These are phyloP conservation scores for Colletotrichum truncatum DNA, from an alignment of 2,329 filamentous ascomycete species.

Conservation along the genomic window DNA sequence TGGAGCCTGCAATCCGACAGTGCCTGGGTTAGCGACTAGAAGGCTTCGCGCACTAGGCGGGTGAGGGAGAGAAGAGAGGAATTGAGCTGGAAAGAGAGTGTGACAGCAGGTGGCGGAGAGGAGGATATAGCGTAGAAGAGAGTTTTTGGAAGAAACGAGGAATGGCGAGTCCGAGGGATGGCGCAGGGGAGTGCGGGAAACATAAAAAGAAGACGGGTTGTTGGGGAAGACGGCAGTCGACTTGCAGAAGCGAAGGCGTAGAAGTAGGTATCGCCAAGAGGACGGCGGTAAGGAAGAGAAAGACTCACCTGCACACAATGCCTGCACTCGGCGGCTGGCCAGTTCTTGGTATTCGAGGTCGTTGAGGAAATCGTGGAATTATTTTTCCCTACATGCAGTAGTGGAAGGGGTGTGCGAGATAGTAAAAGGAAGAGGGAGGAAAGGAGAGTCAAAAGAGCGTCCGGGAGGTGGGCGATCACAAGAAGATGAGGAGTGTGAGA, in stretches of 20 bases:
- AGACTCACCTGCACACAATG: slow-evolving; percentile 31
- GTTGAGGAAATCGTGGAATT: slow-evolving; percentile 8
- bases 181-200: slow-evolving; percentile 44
- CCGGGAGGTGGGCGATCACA: slow-evolving; percentile 28
- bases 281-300: not conserved
- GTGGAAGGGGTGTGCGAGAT: slow-evolving; percentile 18
- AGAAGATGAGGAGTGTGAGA: slow-evolving; percentile 23
- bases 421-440: not conserved
- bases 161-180: slow-evolving; percentile 17
- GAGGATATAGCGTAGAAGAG: slow-evolving; percentile 16
- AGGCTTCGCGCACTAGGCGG: slow-evolving; percentile 41
- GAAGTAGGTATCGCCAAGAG: not conserved
- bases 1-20: slow-evolving; percentile 43
- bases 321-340: slow-evolving; percentile 31
- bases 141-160: slow-evolving; percentile 37
- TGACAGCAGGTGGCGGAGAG: slow-evolving; percentile 33
- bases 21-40: slow-evolving; percentile 28
- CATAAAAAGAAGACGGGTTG: slow-evolving; percentile 33
- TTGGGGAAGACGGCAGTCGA: slow-evolving; percentile 51
- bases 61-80: slow-evolving; percentile 27
- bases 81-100: slow-evolving; percentile 27
- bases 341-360: slow-evolving; percentile 20
- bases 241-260: not conserved
- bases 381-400: slow-evolving; percentile 20
- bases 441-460: slow-evolving; percentile 14